Evolutionary conservation across 1,284 basidiomycete species (phyloP), one percentile per base, ranked within the genome.

Genomic region (Marasmius oreades): DNA sequence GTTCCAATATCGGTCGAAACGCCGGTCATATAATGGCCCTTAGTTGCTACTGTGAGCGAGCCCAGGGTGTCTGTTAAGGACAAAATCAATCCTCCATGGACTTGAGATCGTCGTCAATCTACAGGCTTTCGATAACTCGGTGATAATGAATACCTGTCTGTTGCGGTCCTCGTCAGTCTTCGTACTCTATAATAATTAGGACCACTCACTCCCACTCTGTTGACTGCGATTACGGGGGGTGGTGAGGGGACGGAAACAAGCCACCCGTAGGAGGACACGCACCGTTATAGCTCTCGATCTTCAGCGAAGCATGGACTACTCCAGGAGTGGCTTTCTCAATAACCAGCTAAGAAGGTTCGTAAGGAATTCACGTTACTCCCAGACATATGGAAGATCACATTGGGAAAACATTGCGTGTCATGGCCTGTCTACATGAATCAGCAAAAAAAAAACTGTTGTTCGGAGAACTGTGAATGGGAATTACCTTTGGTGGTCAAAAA

Each of bases 1-100:
- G 92, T 86, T 48, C 86, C 86, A 63, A 96, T 87, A 67, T 95
- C 93, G 1, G 92, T 93, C 2, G 89, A 92, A 6, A 95, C 92
- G 16, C 93, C 89, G 0, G 93, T 95, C 84, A 92, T 90, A 69
- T 64, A 81, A 23, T 93, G 82, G 3, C 93, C 93, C 61, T 87
- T 86, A 12, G 87, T 84, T 0, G 90, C 89, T 22, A 95, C 81
- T 6, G 90, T 90, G 11, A 95, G 79, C 0, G 88, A 92, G 5
- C 93, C 93, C 46, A 92, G 73, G 7, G 92, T 93, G 68, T 95
- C 93, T 8, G 92, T 92, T 18, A 96, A 73, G 1, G 91, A 92
- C 65, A 91, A 72, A 63, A 95, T 86, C 39, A 95, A 77, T 6
- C 93, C 93, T 11, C 93, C 93, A 64, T 95, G 93, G 8, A 91